phyloP scores from a whole-genome alignment of 2,329 filamentous ascomycete species.

The Aspergillus novoparasiticus region DNA sequence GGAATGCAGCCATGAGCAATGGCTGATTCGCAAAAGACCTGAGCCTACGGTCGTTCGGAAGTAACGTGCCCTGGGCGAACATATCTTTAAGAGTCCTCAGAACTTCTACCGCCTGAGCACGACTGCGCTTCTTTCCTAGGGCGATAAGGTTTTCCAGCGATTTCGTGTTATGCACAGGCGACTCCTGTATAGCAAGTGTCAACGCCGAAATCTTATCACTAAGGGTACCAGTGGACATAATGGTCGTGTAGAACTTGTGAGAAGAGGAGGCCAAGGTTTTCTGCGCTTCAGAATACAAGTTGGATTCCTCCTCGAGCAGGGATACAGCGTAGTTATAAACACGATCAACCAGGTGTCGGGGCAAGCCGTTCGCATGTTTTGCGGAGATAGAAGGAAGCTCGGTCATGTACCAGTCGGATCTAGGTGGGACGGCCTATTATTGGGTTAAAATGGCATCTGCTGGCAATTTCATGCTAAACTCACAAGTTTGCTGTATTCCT shows the following conservation, averaged over 20 bases:
- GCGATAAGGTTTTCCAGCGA: conserved; percentile 81
- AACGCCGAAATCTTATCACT: conserved; percentile 96
- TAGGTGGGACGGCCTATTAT: conserved; percentile 59
- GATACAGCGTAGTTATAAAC: conserved; percentile 69
- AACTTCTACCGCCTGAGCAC: conserved; percentile 90
- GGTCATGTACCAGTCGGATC: conserved; percentile 69
- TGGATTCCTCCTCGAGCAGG: conserved; percentile 76
- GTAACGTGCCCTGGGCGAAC: conserved; percentile 81
- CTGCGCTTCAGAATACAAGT: conserved; percentile 70
- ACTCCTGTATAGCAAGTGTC: conserved; percentile 93
- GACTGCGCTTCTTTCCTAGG: conserved; percentile 88
- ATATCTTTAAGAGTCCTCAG: conserved; percentile 92
- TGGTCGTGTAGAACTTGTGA: conserved; percentile 93
- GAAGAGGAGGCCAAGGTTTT: conserved; percentile 79
- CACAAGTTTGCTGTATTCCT: conserved; percentile 40
- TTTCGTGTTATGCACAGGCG: conserved; percentile 87
- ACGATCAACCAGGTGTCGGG: conserved; percentile 57
- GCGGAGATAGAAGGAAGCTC: conserved; percentile 57
- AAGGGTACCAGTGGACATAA: conserved; percentile 94
- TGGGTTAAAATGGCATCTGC: conserved; percentile 10
- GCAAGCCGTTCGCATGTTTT: conserved; percentile 49
- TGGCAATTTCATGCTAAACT: conserved; percentile 14
- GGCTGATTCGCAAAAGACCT: conserved; percentile 79
- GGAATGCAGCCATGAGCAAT: conserved; percentile 70
- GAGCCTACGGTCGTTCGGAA: conserved; percentile 81